Conservation (phyloP, 2,329 filamentous ascomycete species). For the Sporothrix schenckii region DNA sequence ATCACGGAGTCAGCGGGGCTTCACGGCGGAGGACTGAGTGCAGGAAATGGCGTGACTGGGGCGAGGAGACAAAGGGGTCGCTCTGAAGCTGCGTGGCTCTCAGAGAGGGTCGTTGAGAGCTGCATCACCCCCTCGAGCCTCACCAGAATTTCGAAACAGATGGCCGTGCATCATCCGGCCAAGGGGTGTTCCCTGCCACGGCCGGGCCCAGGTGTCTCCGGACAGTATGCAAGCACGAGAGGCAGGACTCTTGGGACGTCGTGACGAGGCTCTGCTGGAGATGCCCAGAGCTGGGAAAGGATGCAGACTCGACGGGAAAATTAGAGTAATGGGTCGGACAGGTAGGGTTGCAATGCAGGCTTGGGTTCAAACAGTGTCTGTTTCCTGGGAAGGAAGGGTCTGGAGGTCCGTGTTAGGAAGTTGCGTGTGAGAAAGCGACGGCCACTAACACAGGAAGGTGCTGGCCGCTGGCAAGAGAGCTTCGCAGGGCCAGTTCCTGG, state of each 20-base stretch:
- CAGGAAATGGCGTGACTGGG: not conserved
- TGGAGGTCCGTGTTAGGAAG: slow-evolving; percentile 6
- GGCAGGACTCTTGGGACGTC: not conserved
- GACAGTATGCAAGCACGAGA: not conserved
- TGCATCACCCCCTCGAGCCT: slow-evolving; percentile 12
- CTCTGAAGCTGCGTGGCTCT: not conserved
- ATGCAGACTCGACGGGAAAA: not conserved
- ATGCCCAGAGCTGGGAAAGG: not conserved
- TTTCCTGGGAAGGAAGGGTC: slow-evolving; percentile 24
- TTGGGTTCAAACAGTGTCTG: slow-evolving; percentile 26
- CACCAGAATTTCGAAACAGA: slow-evolving; percentile 48
- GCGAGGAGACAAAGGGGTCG: not conserved
- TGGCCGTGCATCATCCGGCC: slow-evolving; percentile 44
- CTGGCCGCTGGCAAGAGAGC: not conserved
- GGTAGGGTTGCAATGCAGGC: slow-evolving; percentile 28
- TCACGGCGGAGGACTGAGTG: not conserved
- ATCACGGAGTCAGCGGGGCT: not conserved
- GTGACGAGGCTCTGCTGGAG: slow-evolving; percentile 20
- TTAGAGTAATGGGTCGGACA: not conserved
- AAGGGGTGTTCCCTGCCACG: slow-evolving; percentile 37
- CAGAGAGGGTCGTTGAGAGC: not conserved
- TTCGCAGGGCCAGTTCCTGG: not conserved
- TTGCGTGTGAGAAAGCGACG: not conserved
- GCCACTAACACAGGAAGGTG: slow-evolving; percentile 3
- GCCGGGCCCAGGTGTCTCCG: slow-evolving; percentile 42